phyloP scores from a whole-genome alignment of 768 basidiomycete species.

The Pisolithus orientalis region DNA sequence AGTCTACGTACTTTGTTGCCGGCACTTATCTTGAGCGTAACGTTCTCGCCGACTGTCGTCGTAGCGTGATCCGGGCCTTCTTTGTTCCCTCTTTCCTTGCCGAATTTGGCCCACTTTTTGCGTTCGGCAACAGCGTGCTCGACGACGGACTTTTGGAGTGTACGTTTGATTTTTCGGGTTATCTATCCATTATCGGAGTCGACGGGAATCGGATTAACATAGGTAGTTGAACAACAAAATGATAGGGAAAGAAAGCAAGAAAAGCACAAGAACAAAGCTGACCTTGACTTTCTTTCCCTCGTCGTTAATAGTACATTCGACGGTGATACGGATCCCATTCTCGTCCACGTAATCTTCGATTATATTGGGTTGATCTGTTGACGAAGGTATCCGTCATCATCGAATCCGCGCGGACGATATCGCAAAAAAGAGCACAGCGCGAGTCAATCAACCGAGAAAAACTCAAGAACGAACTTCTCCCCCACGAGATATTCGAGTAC shows the following conservation, averaged over 20 bases:
- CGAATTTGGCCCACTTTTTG: conserved; percentile 92
- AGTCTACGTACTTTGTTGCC: conserved; percentile 49
- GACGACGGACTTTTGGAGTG: conserved; percentile 87
- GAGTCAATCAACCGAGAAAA: no score
- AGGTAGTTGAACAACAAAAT: neutral
- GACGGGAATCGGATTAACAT: neutral
- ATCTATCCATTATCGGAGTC: conserved; percentile 40
- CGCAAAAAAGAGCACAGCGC: no score
- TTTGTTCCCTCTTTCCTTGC: conserved; percentile 80
- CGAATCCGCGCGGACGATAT: neutral
- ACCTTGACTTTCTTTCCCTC: conserved; percentile 96
- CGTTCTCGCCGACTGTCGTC: conserved; percentile 81
- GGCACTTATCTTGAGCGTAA: conserved; percentile 53
- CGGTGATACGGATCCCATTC: conserved; percentile 80
- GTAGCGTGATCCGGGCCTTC: conserved; percentile 90
- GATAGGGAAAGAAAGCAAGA: neutral
- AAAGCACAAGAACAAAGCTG: neutral
- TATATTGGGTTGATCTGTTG: conserved; percentile 41
- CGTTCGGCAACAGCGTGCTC: conserved; percentile 92
- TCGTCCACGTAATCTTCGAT: conserved; percentile 72
- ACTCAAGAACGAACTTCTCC: no score
- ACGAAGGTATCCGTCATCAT: neutral
- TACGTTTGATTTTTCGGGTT: conserved; percentile 80
- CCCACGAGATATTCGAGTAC: no score
- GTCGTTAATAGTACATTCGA: conserved; percentile 82